phyloP scores from a whole-genome alignment of 768 basidiomycete genomes.

The Pleurotus sapidus region DNA sequence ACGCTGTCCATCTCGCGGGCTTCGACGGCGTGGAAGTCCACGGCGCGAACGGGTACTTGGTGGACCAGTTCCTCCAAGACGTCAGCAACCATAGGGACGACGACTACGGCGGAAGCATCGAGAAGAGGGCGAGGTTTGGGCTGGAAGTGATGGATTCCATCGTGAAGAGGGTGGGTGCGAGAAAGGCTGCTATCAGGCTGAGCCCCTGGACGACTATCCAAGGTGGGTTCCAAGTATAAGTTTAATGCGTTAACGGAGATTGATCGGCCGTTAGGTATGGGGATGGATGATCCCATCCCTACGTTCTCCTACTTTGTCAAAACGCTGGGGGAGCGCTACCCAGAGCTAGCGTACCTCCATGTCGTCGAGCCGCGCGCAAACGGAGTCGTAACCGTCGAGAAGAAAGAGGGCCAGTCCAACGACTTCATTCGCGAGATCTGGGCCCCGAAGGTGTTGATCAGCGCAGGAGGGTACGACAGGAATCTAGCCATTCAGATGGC shows the following conservation, averaged over 20 bases:
- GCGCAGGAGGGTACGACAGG: conserved; percentile 29
- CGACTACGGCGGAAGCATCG: conserved; percentile 52
- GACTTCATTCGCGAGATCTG: conserved; percentile 23
- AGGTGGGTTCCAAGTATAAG: conserved; percentile 16
- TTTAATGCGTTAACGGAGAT: no score
- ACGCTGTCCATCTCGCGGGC: conserved; percentile 41
- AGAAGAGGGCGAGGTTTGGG: conserved; percentile 48
- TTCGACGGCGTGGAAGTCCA: conserved; percentile 47
- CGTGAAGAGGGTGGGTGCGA: conserved; percentile 36
- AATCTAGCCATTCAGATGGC: conserved; percentile 24
- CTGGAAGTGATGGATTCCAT: conserved; percentile 46
- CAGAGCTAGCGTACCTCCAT: conserved; percentile 41
- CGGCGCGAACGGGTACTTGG: conserved; percentile 29
- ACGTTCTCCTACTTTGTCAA: conserved; percentile 31
- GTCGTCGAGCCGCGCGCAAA: conserved; percentile 27
- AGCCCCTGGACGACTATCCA: conserved; percentile 36
- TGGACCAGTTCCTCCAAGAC: conserved; percentile 48
- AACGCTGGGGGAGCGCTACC: conserved; percentile 21
- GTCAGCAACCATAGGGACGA: conserved; percentile 47
- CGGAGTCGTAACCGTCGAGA: neutral
- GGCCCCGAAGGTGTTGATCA: conserved; percentile 23
- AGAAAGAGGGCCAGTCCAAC: conserved; percentile 11
- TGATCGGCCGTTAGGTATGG: conserved; percentile 24
- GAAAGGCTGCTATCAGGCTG: conserved; percentile 39
- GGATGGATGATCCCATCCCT: conserved; percentile 28